phyloP scores from a whole-genome alignment of 1,139 yeast species.

The Wickerhamomyces sp. region DNA sequence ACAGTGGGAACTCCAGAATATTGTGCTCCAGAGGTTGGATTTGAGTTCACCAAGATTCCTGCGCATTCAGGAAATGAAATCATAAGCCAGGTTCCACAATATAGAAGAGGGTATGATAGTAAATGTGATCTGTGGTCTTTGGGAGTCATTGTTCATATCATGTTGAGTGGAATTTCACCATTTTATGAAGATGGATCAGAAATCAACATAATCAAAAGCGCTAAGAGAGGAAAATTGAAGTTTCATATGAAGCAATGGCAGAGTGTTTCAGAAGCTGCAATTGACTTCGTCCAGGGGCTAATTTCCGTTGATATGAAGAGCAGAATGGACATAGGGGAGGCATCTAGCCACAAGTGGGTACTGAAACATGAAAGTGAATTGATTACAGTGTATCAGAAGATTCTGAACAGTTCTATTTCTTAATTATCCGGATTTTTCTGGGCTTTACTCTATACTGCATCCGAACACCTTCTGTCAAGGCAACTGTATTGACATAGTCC shows the following conservation, averaged over 20 bases:
- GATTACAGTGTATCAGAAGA: conserved; percentile 27
- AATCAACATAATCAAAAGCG: conserved; percentile 32
- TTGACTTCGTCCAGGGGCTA: conserved; percentile 38
- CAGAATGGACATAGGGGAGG: conserved; percentile 34
- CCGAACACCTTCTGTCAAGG: background rate
- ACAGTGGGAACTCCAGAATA: conserved; percentile 66
- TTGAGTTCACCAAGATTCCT: conserved; percentile 27
- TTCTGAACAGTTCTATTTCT: conserved; percentile 13
- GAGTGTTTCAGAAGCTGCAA: conserved; percentile 35
- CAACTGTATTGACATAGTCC: too few relatives aligned
- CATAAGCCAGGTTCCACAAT: conserved; percentile 3
- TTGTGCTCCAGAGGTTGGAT: conserved; percentile 62
- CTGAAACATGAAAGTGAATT: conserved; percentile 28
- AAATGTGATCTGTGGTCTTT: conserved; percentile 69
- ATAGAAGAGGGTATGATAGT: conserved; percentile 38
- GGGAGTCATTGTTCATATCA: conserved; percentile 53
- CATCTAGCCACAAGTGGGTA: conserved; percentile 46
- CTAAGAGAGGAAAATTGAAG: conserved; percentile 37
- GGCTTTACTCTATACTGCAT: background rate
- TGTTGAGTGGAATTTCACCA: conserved; percentile 58
- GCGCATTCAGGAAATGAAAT: conserved; percentile 5
- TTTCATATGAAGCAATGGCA: conserved; percentile 39
- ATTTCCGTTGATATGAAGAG: conserved; percentile 34
- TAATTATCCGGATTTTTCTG: too few relatives aligned
- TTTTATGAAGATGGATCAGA: conserved; percentile 45